Conservation (phyloP, 495 filamentous ascomycete species). For the Tuber magnatum region DNA sequence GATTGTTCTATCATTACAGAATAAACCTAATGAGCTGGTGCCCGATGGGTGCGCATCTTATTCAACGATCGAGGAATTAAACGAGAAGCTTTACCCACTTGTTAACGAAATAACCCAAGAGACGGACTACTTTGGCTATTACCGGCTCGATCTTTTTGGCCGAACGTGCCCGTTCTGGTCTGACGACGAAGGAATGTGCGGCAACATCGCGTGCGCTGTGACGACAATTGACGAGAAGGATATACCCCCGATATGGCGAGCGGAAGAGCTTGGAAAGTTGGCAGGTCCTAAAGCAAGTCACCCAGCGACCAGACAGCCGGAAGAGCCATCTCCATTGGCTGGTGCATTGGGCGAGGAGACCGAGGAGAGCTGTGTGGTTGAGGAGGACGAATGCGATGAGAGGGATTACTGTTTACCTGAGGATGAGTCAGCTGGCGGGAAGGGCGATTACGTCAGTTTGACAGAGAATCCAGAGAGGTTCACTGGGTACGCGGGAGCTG, state of each 20-base stretch:
- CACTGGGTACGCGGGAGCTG: conserved; percentile 81
- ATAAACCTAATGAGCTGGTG: conserved; percentile 39
- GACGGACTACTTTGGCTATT: conserved; percentile 96
- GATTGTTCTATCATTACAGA: conserved; percentile 12
- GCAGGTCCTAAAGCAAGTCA: conserved; percentile 87
- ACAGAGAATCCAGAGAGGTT: conserved; percentile 91
- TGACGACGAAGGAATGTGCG: conserved; percentile 88
- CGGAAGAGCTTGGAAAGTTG: conserved; percentile 83
- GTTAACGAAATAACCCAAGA: conserved; percentile 71
- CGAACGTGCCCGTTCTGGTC: conserved; percentile 94
- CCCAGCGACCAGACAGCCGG: conserved; percentile 65
- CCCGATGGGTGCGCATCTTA: conserved; percentile 93
- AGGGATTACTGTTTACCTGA: conserved; percentile 95
- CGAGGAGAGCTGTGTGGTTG: conserved; percentile 90
- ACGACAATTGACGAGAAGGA: conserved; percentile 92
- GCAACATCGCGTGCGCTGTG: conserved; percentile 95
- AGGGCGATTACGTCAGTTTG: conserved; percentile 93
- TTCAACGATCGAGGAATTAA: conserved; percentile 75
- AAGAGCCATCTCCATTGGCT: conserved; percentile 65
- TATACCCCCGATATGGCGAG: conserved; percentile 83
- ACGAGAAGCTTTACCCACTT: conserved; percentile 68
- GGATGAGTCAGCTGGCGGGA: conserved; percentile 74
- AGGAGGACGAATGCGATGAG: conserved; percentile 97
- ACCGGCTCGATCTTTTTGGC: conserved; percentile 91
- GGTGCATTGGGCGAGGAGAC: conserved; percentile 78